These are phyloP conservation scores for Suhomyces bribrorum DNA, from an alignment of 1,139 yeast species.

Conservation along the genomic window DNA sequence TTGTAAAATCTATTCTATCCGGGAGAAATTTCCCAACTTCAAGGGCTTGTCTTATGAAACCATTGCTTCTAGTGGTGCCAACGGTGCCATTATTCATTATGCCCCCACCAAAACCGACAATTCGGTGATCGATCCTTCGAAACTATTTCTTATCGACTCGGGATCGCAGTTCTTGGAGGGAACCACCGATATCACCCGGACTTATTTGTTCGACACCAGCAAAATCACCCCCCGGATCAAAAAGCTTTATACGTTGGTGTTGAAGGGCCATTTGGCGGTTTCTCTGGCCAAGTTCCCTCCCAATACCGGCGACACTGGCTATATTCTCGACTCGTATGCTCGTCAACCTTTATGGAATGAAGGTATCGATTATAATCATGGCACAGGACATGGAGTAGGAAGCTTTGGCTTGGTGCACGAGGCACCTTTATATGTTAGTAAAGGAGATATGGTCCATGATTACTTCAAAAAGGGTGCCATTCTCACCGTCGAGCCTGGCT, in stretches of 20 bases:
- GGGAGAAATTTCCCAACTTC: constrained; percentile 46
- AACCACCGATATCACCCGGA: constrained; percentile 60
- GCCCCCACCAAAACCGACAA: constrained; percentile 48
- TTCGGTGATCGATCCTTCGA: constrained; percentile 41
- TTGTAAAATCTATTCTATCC: constrained; percentile 41
- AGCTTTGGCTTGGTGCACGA: constrained; percentile 59
- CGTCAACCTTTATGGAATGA: constrained; percentile 55
- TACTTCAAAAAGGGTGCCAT: constrained; percentile 50
- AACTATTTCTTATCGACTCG: constrained; percentile 50
- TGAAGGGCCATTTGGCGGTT: constrained; percentile 57
- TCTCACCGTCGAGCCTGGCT: constrained; percentile 60
- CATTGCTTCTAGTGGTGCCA: constrained; percentile 55
- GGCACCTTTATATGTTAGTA: constrained; percentile 49
- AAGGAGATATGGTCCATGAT: constrained; percentile 35
- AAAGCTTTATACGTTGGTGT: constrained; percentile 51
- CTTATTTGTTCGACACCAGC: constrained; percentile 43
- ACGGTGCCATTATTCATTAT: constrained; percentile 57
- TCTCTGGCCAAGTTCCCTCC: constrained; percentile 54
- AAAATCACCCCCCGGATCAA: constrained; percentile 27
- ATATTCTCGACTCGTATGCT: constrained; percentile 51
- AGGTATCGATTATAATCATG: constrained; percentile 57
- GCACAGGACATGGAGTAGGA: constrained; percentile 64
- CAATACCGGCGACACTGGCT: constrained; percentile 40
- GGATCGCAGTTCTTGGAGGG: constrained; percentile 62
- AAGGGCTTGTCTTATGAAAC: constrained; percentile 56